Evolutionary conservation across 129 eudicot species (phyloP), one percentile per base, ranked within the genome.

Genomic region (Chrysanthemum makinoi): DNA sequence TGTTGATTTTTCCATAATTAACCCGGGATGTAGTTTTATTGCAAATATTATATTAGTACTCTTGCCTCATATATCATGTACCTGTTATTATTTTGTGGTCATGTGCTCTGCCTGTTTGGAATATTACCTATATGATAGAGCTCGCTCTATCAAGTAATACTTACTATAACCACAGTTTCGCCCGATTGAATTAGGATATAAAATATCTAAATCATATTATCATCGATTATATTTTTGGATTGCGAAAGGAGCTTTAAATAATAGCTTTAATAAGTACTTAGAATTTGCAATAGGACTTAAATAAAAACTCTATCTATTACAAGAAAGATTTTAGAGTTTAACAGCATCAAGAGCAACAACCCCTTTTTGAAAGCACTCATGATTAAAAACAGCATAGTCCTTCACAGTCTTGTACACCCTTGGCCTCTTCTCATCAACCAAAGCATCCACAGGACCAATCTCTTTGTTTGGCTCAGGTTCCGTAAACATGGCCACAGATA

Each of bases 401-500:
- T 81, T 85, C 44, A 87, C 82, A 0, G 58, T 81, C 75, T 79
- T 83, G 83, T 58, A 87, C 39, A 72, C 52, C 62, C 80, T 82
- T 0, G 87, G 89, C 20, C 54, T 68, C 20, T 85, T 75, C 47
- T 61, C 78, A 53, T 68, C 76, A 1, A 90, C 75, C 65, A 90
- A 75, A 6, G 50, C 83, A 49, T 83, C 82, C 7, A 50, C 84
- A 1, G 91, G 95, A 15, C 91, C 86, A 52, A 87, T 81, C 57
- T 85, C 81, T 57, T 70, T 83, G 9, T 73, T 76, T 20, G 62
- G 57, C 20, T 84, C 80, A 0, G 97, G 91, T 30, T 79, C 76
- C 39, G 77, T 87, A 54, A 87, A 83, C 75, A 83, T 66, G 13
- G 91, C 87, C 62, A 90, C 73, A 0, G 91, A 83, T 14, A 85